Percentiles rank a stretch among this genome's conserved stretches.
Conservation (phyloP, 192 early-diverging fungal species). For the Mortierella claussenii region DNA sequence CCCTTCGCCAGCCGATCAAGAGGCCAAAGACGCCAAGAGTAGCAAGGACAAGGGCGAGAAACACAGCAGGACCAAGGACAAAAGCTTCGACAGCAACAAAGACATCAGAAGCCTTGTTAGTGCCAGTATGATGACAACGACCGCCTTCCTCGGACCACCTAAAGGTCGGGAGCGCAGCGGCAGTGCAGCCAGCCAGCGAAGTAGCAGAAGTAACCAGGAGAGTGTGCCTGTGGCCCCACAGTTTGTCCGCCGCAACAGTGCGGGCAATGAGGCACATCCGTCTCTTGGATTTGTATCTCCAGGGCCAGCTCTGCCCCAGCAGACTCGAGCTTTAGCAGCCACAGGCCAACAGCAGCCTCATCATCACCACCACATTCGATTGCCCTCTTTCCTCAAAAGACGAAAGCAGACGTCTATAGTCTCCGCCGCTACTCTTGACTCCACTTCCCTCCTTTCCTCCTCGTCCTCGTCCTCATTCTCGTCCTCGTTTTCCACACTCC, state of each 20-base stretch:
- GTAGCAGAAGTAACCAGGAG: neutral
- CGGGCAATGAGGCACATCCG: neutral
- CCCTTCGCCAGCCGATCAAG: neutral
- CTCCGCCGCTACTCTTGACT: neutral
- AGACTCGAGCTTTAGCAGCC: neutral
- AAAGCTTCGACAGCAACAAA: neutral
- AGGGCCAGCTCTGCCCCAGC: too few species aligned
- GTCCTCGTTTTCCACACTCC: neutral
- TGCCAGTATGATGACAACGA: slow-evolving; percentile 20
- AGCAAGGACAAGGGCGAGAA: neutral
- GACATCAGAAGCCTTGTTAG: slow-evolving; percentile 6
- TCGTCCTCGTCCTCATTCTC: slow-evolving; percentile 6
- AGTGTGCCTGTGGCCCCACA: too few species aligned
- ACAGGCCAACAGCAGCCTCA: slow-evolving; percentile 11
- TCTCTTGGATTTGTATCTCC: neutral
- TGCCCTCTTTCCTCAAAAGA: slow-evolving; percentile 15
- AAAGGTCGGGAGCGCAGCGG: neutral
- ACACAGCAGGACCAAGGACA: slow-evolving; percentile 1
- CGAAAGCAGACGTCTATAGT: neutral
- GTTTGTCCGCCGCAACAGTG: neutral
- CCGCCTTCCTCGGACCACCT: slow-evolving; percentile 13
- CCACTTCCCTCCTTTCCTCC: slow-evolving; percentile 4
- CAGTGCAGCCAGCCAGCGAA: slow-evolving; percentile 10
- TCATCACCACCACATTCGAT: slow-evolving; percentile 20
- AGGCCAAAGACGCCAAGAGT: neutral